Base-by-base conservation (phyloP, 371 early-diverging fungal genomes). In the Mortierella sp. region DNA sequence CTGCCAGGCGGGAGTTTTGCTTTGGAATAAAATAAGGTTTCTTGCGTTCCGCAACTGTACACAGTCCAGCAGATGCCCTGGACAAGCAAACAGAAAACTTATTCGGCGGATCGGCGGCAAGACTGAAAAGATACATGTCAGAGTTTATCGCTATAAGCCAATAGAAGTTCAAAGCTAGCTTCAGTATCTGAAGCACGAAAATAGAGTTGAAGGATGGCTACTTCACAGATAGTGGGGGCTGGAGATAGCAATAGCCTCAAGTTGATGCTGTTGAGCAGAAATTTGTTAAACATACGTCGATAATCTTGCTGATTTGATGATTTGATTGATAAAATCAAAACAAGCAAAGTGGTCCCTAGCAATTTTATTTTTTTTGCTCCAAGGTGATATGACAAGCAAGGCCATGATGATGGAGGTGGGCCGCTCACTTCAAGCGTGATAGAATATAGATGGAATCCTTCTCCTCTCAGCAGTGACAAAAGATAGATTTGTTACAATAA, bases 71-170 rank as follows among this genome's bases (percentile, higher is more conserved):
- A 10, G 10, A 0, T n/a, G 31, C 29, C 28, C 19, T 19, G 40
- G 40, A 4, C 47, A 47, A 47, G n/a, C 17, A 8, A 47, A 4
- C n/a, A 47, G n/a, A n/a, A n/a, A 22, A 29, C 26, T 60, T 23
- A 60, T 60, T 60, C 43, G 60, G 43, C 60, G 28, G 60, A 42
- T 60, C 60, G 60, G 60, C 60, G 4, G 0, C 9, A 23, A 17
- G 26, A 37, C 15, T 47, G n/a, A n/a, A 57, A 57, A 32, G 57
- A 57, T 34, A 35, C 34, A 35, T 57, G 35, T 8, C n/a, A 57
- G 35, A 34, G 26, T 32, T 19, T 57, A 19, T 19, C 9, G n/a
- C 15, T 57, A 35, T 22, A 34, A 22, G n/a, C 57, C 57, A 57
- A 57, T 57, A 32, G n/a, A 35, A 35, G 35, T 6, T 35, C 35